Base-by-base conservation (phyloP, 2,329 filamentous ascomycete genomes). In the Coniochaeta prunicola region DNA sequence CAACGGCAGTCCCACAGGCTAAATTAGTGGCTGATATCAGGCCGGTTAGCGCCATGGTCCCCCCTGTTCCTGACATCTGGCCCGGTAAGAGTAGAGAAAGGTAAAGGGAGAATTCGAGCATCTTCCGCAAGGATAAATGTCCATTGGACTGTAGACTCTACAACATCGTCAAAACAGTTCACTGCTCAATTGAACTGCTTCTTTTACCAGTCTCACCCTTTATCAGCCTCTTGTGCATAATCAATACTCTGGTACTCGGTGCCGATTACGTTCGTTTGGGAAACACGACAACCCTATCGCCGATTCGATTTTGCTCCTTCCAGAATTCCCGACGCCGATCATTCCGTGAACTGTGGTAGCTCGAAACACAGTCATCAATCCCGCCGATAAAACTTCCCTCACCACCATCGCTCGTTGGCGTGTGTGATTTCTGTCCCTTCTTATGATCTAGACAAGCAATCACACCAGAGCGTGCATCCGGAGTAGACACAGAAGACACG, bases 221-320 rank as follows among this genome's bases (percentile, higher is more conserved):
- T 10, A n/a, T 7, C 17, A n/a, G 15, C 36, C 36, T 38, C 36
- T n/a, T n/a, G 15, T 8, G 24, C 26, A 50, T 21, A 10, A 15
- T 30, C 3, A 28, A 50, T 13, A 13, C 24, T 50, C 40, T 58
- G 78, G 79, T 78, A 78, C 75, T 82, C 68, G 62, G 77, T 82
- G 70, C 80, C 79, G 69, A 74, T 83, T 82, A 71, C 80, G 69
- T 70, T 83, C 80, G 79, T 79, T 80, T 45, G 13, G 40, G 26
- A 45, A 19, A 26, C 59, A 56, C 60, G 24, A 33, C 40, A 34
- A 58, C 17, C 3, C 34, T 19, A 28, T 56, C 17, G 40, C 60
- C 58, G 38, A 59, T 59, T 58, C 53, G 45, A 13, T 8, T 13
- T 21, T 4, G 21, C 42, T n/a, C 24, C 3, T 28, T 19, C 21